Evolutionary conservation across 2,329 filamentous ascomycete species (phyloP), one percentile per base, ranked within the genome.

Genomic region (Fusarium sp.): DNA sequence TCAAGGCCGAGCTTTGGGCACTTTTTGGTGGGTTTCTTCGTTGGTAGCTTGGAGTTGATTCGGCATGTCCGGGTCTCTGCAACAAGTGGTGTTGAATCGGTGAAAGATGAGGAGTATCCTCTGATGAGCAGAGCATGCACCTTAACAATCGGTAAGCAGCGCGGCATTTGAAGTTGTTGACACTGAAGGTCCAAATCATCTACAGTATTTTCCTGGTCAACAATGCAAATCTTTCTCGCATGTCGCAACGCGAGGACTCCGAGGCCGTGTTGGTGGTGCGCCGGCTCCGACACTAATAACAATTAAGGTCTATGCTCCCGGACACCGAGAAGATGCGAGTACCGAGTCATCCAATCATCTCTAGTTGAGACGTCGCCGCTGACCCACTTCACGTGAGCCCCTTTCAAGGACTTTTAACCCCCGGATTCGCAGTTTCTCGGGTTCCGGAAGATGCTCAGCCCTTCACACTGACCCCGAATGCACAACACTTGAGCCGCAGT

Each of bases 391-490:
- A 38, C 16, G 22, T 38, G 16, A 24, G 34, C 56, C 56, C 56
- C 35, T 59, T 59, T 40, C 20, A 20, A 29, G 35, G 18, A 9
- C 35, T 27, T 59, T 40, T 59, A 59, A 27, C 14, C 22, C 18
- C 56, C 56, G 56, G 56, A 29, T 59, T 40, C 56, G 56, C 56
- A 42, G 24, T 40, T 59, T 59, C 56, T 59, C 56, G 56, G 56
- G 56, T 22, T 59, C 56, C 56, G 56, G 56, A 38, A 38, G 34
- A 59, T 58, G 3, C 34, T 22, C 22, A 59, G 22, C 56, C 34
- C 16, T 38, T 38, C 34, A 24, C 13, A 10, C 16, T 59, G 24
- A 50, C 4, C 42, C 24, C 29, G 35, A 38, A 38, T 18, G 34
- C 20, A 4, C 29, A 56, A n/a, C 4, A 35, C 29, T 56, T 10